phyloP scores from a whole-genome alignment of 2,329 filamentous ascomycete genomes.

The Cladorrhinum sp. region DNA sequence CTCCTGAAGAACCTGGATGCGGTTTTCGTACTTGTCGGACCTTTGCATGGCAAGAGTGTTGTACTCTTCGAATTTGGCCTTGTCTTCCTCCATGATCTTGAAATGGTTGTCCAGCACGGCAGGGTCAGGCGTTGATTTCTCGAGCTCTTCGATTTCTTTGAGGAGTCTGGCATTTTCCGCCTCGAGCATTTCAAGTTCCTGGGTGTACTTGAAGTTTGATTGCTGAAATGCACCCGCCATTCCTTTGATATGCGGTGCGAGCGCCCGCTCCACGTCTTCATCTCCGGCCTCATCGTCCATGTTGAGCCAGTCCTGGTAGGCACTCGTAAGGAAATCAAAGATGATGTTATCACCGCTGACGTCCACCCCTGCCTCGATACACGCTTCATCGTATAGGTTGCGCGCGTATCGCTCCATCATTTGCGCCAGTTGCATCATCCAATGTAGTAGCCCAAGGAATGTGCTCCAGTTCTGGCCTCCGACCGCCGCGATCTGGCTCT shows the following conservation, averaged over 20 bases:
- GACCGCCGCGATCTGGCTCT: constrained; percentile 91
- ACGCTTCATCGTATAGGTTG: constrained; percentile 86
- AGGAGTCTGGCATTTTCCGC: constrained; percentile 77
- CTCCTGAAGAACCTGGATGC: constrained; percentile 78
- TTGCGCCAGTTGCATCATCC: constrained; percentile 97
- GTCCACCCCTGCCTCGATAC: constrained; percentile 82
- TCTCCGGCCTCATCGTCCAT: constrained; percentile 87
- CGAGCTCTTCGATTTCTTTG: constrained; percentile 84
- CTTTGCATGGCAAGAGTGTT: constrained; percentile 80
- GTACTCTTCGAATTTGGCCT: constrained; percentile 92
- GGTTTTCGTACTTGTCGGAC: constrained; percentile 81
- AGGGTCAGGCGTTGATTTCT: constrained; percentile 81
- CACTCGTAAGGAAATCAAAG: constrained; percentile 84
- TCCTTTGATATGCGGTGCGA: constrained; percentile 77
- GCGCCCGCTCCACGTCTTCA: constrained; percentile 73
- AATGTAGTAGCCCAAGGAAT: constrained; percentile 89
- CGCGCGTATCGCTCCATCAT: constrained; percentile 83
- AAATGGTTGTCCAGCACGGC: constrained; percentile 83
- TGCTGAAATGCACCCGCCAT: constrained; percentile 88
- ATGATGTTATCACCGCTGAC: constrained; percentile 88
- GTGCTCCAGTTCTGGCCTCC: constrained; percentile 97
- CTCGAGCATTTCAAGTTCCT: constrained; percentile 82
- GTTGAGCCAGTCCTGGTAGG: constrained; percentile 90
- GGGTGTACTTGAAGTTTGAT: constrained; percentile 78
- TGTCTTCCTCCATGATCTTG: constrained; percentile 92